These are phyloP conservation scores for Aspergillus intermedius DNA, from an alignment of 2,329 filamentous ascomycete genomes.

Conservation along the genomic window DNA sequence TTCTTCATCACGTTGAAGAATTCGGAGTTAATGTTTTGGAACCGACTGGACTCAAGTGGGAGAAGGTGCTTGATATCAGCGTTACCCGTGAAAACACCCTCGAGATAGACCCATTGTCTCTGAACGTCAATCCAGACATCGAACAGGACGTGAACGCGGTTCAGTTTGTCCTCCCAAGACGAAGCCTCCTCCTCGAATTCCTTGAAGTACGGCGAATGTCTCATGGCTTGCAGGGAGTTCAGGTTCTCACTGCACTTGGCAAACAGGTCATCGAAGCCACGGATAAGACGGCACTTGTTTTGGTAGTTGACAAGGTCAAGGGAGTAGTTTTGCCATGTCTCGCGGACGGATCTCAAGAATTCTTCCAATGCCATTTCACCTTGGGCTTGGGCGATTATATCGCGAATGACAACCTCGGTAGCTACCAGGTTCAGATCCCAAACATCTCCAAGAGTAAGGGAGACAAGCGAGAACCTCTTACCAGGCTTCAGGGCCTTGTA, in stretches of 20 bases:
- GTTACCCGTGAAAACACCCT: slow-evolving; percentile 97
- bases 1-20: slow-evolving; percentile 99
- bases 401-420: slow-evolving; percentile 79
- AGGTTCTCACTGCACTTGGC: slow-evolving; percentile 97
- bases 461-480: slow-evolving; percentile 87
- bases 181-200: slow-evolving; percentile 98
- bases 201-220: slow-evolving; percentile 97
- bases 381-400: slow-evolving; percentile 91
- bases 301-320: slow-evolving; percentile 95
- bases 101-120: slow-evolving; percentile 97
- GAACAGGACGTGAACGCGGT: slow-evolving; percentile 92
- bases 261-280: slow-evolving; percentile 96
- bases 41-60: slow-evolving; percentile 90
- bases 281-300: slow-evolving; percentile 94
- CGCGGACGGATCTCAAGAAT: slow-evolving; percentile 91
- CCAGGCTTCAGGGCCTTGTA: slow-evolving; percentile 92
- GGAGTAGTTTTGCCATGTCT: slow-evolving; percentile 93
- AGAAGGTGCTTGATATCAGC: slow-evolving; percentile 97
- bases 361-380: slow-evolving; percentile 98
- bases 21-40: slow-evolving; percentile 98
- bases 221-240: slow-evolving; percentile 97
- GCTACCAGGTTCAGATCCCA: slow-evolving; percentile 92
- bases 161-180: slow-evolving; percentile 95
- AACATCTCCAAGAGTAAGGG: slow-evolving; percentile 94
- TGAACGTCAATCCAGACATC: slow-evolving; percentile 99